Evolutionary conservation across 805 yeast species (phyloP).

Genomic region (Metschnikowia reukaufii): DNA sequence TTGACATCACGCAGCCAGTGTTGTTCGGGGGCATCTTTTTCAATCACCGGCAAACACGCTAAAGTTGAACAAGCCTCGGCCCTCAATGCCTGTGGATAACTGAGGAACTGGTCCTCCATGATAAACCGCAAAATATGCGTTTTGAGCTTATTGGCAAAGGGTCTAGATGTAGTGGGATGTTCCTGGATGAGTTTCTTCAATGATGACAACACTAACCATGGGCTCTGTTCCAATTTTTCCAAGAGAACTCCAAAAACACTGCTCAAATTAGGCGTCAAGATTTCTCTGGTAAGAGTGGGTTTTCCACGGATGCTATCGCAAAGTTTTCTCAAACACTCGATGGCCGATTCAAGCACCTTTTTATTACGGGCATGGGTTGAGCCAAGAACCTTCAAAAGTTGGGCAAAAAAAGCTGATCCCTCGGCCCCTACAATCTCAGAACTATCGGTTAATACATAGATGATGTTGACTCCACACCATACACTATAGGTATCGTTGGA

Average conservation of each 20-base stretch:
- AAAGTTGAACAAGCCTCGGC: conserved; percentile 46
- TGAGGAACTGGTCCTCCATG: conserved; percentile 35
- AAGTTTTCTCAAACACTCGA: conserved; percentile 42
- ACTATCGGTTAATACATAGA: conserved; percentile 43
- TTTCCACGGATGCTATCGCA: conserved; percentile 65
- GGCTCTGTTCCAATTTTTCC: conserved; percentile 33
- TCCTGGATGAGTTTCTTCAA: conserved; percentile 44
- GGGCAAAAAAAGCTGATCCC: conserved; percentile 40
- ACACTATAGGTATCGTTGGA: conserved; percentile 42
- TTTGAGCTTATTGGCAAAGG: conserved; percentile 66
- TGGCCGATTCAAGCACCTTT: conserved; percentile 35
- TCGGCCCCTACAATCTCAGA: conserved; percentile 32
- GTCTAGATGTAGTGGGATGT: conserved; percentile 80
- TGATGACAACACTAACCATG: conserved; percentile 35
- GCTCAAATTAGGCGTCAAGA: conserved; percentile 76
- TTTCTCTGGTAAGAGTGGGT: conserved; percentile 80
- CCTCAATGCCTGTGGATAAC: conserved; percentile 42
- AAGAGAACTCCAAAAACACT: conserved; percentile 56
- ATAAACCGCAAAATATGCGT: conserved; percentile 39
- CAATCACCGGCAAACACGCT: conserved; percentile 58
- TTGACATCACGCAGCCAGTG: conserved; percentile 48
- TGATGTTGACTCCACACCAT: conserved; percentile 62
- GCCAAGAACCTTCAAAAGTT: conserved; percentile 42
- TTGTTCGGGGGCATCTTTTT: conserved; percentile 48
- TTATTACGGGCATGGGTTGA: conserved; percentile 37